Percentiles rank a stretch among this genome's conserved stretches.
phyloP scores from a whole-genome alignment of 2,329 filamentous ascomycete species.

The Mycosphaerella arachidis region DNA sequence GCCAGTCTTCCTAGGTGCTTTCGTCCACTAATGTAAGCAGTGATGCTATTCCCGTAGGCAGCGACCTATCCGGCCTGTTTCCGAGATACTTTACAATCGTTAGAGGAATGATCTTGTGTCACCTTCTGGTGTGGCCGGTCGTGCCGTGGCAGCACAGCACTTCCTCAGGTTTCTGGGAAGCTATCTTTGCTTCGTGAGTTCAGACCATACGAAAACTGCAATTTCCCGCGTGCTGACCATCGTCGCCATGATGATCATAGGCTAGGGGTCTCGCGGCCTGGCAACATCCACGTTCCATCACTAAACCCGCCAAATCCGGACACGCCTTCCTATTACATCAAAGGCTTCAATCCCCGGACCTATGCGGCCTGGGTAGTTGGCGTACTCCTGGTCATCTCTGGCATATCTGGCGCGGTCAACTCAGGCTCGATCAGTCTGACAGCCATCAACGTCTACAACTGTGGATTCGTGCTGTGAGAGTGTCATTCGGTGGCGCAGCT shows the following conservation, averaged over 20 bases:
- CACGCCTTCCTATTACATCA: conserved; percentile 20
- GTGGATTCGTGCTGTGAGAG: conserved; percentile 14
- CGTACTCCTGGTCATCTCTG: conserved; percentile 21
- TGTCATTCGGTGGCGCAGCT: conserved; percentile 14
- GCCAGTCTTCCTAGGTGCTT: conserved; percentile 38
- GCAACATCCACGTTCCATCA: conserved; percentile 40
- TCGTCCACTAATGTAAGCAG: conserved; percentile 40
- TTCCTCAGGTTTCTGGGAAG: conserved; percentile 43
- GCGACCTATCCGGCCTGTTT: conserved; percentile 41
- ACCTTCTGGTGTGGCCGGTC: conserved; percentile 34
- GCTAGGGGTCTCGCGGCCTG: conserved; percentile 39
- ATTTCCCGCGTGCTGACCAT: conserved; percentile 13
- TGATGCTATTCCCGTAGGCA: conserved; percentile 41
- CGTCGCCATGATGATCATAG: conserved; percentile 37
- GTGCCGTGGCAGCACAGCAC: conserved; percentile 41
- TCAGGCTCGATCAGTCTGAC: conserved; percentile 17
- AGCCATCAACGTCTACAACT: conserved; percentile 23
- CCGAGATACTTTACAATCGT: conserved; percentile 43
- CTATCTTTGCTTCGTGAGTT: conserved; percentile 37
- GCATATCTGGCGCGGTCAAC: conserved; percentile 16
- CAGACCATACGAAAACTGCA: background rate
- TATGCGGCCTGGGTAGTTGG: conserved; percentile 20
- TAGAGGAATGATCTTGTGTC: conserved; percentile 41
- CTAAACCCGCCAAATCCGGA: conserved; percentile 30
- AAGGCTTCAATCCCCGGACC: conserved; percentile 21